Evolutionary conservation across 768 basidiomycete species (phyloP).

Genomic region (Russula dissimulans): DNA sequence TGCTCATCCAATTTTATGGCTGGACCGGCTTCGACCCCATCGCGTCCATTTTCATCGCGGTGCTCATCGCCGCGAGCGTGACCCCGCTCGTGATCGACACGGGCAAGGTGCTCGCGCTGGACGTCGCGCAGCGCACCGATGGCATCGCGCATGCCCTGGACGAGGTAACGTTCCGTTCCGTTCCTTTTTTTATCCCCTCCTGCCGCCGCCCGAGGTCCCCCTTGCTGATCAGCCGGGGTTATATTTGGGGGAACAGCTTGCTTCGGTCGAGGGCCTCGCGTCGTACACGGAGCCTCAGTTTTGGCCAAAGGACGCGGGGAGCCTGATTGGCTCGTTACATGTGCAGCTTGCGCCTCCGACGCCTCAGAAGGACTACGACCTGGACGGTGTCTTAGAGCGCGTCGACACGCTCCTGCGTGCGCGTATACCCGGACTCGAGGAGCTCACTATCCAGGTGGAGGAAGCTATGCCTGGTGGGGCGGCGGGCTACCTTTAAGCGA

Average conservation of each 20-base stretch:
- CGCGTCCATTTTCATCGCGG: slow-evolving; percentile 91
- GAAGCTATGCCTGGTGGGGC: neutral
- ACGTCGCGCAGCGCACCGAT: slow-evolving; percentile 56
- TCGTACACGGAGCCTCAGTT: slow-evolving; percentile 79
- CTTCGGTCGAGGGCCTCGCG: slow-evolving; percentile 65
- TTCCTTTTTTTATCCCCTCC: neutral
- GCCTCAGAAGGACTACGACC: slow-evolving; percentile 39
- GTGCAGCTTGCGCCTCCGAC: slow-evolving; percentile 51
- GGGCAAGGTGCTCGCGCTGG: slow-evolving; percentile 78
- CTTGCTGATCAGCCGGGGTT: neutral
- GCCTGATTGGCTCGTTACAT: slow-evolving; percentile 84
- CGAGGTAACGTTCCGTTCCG: slow-evolving; percentile 42
- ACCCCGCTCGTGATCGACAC: slow-evolving; percentile 92
- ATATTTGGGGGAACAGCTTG: slow-evolving; percentile 38
- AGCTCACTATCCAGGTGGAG: slow-evolving; percentile 87
- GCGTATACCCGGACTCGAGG: slow-evolving; percentile 73
- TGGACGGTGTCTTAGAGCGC: slow-evolving; percentile 65
- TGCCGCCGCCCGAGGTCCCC: too few relatives aligned
- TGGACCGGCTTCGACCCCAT: slow-evolving; percentile 99
- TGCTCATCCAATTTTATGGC: slow-evolving; percentile 91
- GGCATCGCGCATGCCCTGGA: slow-evolving; percentile 49
- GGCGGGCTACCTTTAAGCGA: neutral
- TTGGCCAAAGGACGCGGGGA: slow-evolving; percentile 90
- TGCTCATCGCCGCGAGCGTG: slow-evolving; percentile 91
- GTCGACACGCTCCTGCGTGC: slow-evolving; percentile 66